Base-by-base conservation (phyloP, 2,329 filamentous ascomycete genomes). In the Arachnomyces sp. region DNA sequence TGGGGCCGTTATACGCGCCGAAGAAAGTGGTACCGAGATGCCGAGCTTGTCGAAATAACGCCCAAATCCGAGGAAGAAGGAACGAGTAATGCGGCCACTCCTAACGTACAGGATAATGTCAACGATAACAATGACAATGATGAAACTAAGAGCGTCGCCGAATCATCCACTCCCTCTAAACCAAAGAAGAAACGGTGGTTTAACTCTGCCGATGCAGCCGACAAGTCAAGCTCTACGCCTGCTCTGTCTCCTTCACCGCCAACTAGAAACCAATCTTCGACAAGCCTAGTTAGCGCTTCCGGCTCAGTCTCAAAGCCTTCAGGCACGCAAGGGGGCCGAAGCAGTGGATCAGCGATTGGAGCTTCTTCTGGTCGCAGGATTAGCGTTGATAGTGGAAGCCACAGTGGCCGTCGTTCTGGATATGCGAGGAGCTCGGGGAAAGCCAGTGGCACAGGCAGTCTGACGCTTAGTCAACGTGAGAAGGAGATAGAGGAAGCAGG, bases 1-100 rank as follows among this genome's bases (percentile, higher is more conserved):
- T 98, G 92, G 92, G 86, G 86, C 31, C 80, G 87, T 42, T 98
- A 94, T 73, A 98, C 92, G 0, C 78, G 92, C 11, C 79, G 92
- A 15, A 72, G 92, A 46, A 95, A 96, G 65, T 98, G 92, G 92
- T 92, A 87, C 57, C 84, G 92, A 30, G 92, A 96, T 57, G 92
- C 92, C 7, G 92, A 98, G 66, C 76, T 98, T 3, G 86, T 95
- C 28, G 92, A 98, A 57, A 67, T 82, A 7, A 59, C 64, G 31
- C 55, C 67, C 14, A 60, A 66, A 44, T 54, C 68, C 37, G 68
- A 71, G 45, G 55, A 49, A 29, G 46, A 53, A 16, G 50, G 47
- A 41, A 42, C 51, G 34, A 56, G 40, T 29, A 46, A 44, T 37
- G 25, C 31, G n/a, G 47, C 40, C 32, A 46, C 44, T 28, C 33